Base-by-base conservation (phyloP, 257 asterid species). In the Ballota nigra region DNA sequence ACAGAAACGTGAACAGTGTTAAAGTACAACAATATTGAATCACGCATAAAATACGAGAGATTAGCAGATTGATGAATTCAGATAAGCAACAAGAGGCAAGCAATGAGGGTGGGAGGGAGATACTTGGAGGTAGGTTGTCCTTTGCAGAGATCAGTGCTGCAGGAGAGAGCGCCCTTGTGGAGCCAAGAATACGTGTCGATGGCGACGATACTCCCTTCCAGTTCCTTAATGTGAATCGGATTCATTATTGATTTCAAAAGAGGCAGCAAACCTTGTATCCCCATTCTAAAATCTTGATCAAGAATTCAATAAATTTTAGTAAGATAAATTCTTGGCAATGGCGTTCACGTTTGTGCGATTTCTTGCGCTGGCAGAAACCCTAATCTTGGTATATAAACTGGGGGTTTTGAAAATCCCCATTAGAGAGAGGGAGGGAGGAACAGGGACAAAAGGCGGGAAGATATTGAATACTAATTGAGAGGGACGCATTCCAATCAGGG, bases 151-250 rank as follows among this genome's bases (percentile, higher is more conserved):
- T 94, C 93, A 69, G 86, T 85, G 84, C 99, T 89, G 79, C 97
- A 91, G 63, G 95, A 85, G 77, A 94, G 88, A 8, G 97, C 99
- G n/a, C 99, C 99, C 80, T 89, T 94, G 81, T 94, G 99, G 40
- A 94, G 93, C 98, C 99, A 94, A 70, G 99, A 94, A 82, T 94
- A 94, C 0, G 99, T 89, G 43, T 94, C 99, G 68, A 91, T 78
- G 63, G 99, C 96, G 9, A 91, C 99, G 61, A 28, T 82, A 67
- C 96, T 84, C 3, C 96, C 99, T 61, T 83, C 83, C 75, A 91
- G 78, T 28, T 89, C 99, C 81, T 86, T 94, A 16, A 91, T 77
- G 83, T 94, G 94, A 59, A 86, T 80, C 60, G 96, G 95, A 49
- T 80, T 63, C 99, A 94, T 88, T 62, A 91, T 94, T 36, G 99